Base-by-base conservation (phyloP, 2,329 filamentous ascomycete genomes). In the Aspergillus bombycis region DNA sequence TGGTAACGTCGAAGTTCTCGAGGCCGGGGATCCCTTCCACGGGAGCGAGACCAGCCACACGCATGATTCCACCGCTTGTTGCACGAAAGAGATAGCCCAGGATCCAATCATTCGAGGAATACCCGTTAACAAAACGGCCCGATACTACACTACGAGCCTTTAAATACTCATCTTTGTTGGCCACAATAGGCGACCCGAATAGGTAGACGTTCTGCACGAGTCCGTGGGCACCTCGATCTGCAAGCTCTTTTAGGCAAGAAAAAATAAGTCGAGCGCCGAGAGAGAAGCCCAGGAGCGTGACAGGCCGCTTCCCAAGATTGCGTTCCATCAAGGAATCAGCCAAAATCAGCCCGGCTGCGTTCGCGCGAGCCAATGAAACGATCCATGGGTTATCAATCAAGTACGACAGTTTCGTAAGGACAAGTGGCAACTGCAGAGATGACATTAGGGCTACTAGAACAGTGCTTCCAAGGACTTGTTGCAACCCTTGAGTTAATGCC, bases 361-460 rank as follows among this genome's bases (percentile, higher is more conserved):
- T 94, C 34, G 95, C 95, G 71, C 95, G 89, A 72, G 95, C 93
- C 57, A 97, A 86, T 1, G 95, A 98, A n/a, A 97, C 94, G 30
- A 91, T 93, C 95, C 95, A 99, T 0, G 95, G 95, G 74, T 99
- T 99, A 78, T 99, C 95, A 68, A 99, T 97, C 23, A 99, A 85
- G 74, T 99, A 99, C 0, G 94, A 89, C 11, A 99, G 86, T 76
- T 99, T 99, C 0, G 94, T 94, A 52, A 99, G 82, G 32, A 97
- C 90, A 48, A 99, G 87, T 2, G 95, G 95, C n/a, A 97, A 82
- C 76, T 96, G 93, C 58, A 99, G 83, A 38, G 94, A 93, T 46
- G 94, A 91, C 94, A 99, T 98, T 36, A 99, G 83, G 68, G 90
- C 88, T 58, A 94, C 88, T 19, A 99, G 83, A 58, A 99, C 90